Base-by-base conservation (phyloP, 75 land plant species). In the Pinus taeda region DNA sequence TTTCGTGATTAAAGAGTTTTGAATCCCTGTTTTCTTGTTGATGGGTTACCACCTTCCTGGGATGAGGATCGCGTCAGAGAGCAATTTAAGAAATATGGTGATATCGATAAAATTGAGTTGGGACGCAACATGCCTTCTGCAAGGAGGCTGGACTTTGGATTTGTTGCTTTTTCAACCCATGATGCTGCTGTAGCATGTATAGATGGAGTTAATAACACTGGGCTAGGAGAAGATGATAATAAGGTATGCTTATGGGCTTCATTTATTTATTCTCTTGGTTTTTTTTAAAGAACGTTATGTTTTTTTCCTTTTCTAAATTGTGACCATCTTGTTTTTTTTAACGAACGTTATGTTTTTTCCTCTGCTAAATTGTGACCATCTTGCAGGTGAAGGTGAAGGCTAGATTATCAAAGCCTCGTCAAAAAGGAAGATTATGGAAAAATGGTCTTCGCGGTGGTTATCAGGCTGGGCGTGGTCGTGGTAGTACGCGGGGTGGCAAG, bases 131-230 rank as follows among this genome's bases (percentile, higher is more conserved):
- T 87, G 90, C 87, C 93, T 60, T 84, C 92, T 21, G 90, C 96
- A 4, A 91, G 85, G 79, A 84, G 96, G 64, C 90, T 89, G 62
- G 96, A 95, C 82, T 95, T 90, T 88, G 98, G 97, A 4, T 95
- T 95, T 81, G 93, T 95, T 3, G 85, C 90, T 5, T 95, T 90
- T 86, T 83, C 81, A 22, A 76, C 89, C 14, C 96, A 93, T 65
- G 98, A 93, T 78, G 88, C 85, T 15, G 98, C 98, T 21, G 83
- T 93, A 18, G 86, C 83, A 57, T 96, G 97, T 78, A 85, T 93
- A 36, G 90, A 92, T 74, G 90, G 88, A 60, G 76, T 96, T 36
- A 96, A 90, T 73, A 84, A 89, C 72, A 77, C 76, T 14, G 96
- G 88, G 37, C 76, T 96, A 21, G 87, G 86, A 75, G 97, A 96